Evolutionary conservation across 139 green algal genomes (phyloP).

Genomic region (Microglena sp.): DNA sequence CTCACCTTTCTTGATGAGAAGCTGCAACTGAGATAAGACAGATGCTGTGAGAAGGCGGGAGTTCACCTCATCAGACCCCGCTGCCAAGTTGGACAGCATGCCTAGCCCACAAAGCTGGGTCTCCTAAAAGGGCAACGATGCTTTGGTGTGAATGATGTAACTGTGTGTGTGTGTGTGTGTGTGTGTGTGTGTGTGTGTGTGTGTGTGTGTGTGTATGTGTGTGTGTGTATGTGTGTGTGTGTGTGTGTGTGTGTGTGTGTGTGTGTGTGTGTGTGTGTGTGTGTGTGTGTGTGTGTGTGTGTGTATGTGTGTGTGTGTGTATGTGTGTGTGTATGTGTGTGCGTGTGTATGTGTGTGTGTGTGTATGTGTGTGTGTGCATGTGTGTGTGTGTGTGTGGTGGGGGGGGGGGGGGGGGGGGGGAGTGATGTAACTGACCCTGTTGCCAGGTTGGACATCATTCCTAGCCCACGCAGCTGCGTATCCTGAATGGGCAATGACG

Average conservation of each 20-base stretch:
- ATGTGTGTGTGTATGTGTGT: too few species aligned
- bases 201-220: background rate
- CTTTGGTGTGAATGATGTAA: background rate
- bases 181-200: slow-evolving; percentile 1
- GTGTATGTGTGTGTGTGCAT: background rate
- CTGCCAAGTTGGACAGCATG: slow-evolving; percentile 26
- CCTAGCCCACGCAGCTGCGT: too few species aligned
- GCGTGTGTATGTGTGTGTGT: background rate
- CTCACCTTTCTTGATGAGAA: slow-evolving; percentile 19
- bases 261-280: background rate
- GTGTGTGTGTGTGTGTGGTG: background rate
- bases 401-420: too few species aligned
- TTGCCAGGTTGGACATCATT: too few species aligned
- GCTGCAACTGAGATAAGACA: slow-evolving; percentile 27
- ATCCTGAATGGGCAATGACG: too few species aligned
- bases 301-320: slow-evolving; percentile 1
- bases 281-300: background rate
- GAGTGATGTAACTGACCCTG: too few species aligned
- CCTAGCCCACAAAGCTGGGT: slow-evolving; percentile 35
- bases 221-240: background rate
- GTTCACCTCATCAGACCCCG: slow-evolving; percentile 19
- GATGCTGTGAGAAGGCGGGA: slow-evolving; percentile 25
- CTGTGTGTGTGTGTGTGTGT: slow-evolving; percentile 1
- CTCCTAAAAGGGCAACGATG: slow-evolving; percentile 4
- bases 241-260: slow-evolving; percentile 2